Conservation (phyloP, 2,329 filamentous ascomycete species). For the Aspergillus pseudoglaucus region DNA sequence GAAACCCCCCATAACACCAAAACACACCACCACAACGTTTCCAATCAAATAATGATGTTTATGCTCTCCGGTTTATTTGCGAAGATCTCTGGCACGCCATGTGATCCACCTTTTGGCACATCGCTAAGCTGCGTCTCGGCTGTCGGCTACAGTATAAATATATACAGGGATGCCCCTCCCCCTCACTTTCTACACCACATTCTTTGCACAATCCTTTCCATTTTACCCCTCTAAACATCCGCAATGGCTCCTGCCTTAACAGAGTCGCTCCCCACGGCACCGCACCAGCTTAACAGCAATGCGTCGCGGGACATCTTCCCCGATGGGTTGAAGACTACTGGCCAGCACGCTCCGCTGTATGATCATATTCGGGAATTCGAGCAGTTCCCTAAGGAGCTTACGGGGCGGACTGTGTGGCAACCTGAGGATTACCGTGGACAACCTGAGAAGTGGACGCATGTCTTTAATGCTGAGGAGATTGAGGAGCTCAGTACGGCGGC, state of each 20-base stretch:
- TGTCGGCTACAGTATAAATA: neutral
- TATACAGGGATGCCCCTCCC: neutral
- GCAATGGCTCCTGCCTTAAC: constrained; percentile 26
- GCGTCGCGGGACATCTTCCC: constrained; percentile 50
- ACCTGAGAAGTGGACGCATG: constrained; percentile 66
- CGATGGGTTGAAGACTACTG: constrained; percentile 61
- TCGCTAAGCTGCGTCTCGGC: neutral
- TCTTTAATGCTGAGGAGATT: constrained; percentile 60
- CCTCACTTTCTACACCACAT: neutral
- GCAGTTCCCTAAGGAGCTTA: constrained; percentile 64
- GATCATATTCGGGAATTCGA: constrained; percentile 60
- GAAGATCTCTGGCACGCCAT: constrained; percentile 24
- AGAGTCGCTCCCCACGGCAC: constrained; percentile 27
- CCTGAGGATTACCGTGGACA: constrained; percentile 56
- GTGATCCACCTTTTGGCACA: constrained; percentile 20
- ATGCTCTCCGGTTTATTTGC: neutral
- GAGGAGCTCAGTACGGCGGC: constrained; percentile 60
- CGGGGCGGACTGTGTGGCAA: constrained; percentile 67
- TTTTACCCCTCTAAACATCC: neutral
- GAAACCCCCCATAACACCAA: too few relatives aligned
- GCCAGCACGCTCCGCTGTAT: constrained; percentile 66
- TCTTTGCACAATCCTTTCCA: neutral
- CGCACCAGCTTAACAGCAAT: constrained; percentile 32
- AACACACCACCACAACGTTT: neutral
- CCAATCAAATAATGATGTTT: neutral